Percentiles rank a stretch among this genome's conserved stretches.
phyloP scores from a whole-genome alignment of 2,329 filamentous ascomycete genomes.

The Diaporthe amygdali region DNA sequence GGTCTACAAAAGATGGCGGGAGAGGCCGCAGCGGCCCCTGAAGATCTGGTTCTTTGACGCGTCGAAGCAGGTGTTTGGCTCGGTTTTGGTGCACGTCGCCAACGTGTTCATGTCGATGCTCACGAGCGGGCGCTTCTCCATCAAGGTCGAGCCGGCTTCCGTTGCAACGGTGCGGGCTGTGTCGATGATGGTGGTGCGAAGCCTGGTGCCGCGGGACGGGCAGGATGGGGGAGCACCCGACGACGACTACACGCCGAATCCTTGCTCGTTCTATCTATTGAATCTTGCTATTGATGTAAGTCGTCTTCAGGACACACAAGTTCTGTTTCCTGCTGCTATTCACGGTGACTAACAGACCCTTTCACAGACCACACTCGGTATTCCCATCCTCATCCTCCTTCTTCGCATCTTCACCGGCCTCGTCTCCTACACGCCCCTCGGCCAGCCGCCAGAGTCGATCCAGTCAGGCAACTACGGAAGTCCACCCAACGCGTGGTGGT shows the following conservation, averaged over 20 bases:
- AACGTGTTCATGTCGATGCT: slow-evolving; percentile 98
- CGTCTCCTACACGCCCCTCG: slow-evolving; percentile 77
- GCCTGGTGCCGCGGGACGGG: slow-evolving; percentile 42
- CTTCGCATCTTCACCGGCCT: slow-evolving; percentile 78
- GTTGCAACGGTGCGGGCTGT: slow-evolving; percentile 34
- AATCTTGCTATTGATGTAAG: slow-evolving; percentile 95
- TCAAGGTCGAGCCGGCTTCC: slow-evolving; percentile 58
- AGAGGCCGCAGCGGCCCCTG: slow-evolving; percentile 87
- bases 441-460: slow-evolving; percentile 84
- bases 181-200: slow-evolving; percentile 38
- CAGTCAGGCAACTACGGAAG: slow-evolving; percentile 89
- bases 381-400: slow-evolving; percentile 90
- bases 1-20: slow-evolving; percentile 91
- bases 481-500: slow-evolving; percentile 84
- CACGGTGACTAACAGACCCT: slow-evolving; percentile 26
- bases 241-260: slow-evolving; percentile 76
- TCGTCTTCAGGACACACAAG: slow-evolving; percentile 31
- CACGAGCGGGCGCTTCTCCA: slow-evolving; percentile 81
- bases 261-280: slow-evolving; percentile 94
- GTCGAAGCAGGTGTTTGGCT: slow-evolving; percentile 96
- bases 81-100: slow-evolving; percentile 85
- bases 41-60: slow-evolving; percentile 99
- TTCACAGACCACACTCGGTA: slow-evolving; percentile 86
- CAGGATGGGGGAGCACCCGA: slow-evolving; percentile 49
- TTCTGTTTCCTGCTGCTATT: background rate